Evolutionary conservation across 805 yeast genomes (phyloP), one percentile per base, ranked within the genome.

Genomic region (Starmerella stigmatis): DNA sequence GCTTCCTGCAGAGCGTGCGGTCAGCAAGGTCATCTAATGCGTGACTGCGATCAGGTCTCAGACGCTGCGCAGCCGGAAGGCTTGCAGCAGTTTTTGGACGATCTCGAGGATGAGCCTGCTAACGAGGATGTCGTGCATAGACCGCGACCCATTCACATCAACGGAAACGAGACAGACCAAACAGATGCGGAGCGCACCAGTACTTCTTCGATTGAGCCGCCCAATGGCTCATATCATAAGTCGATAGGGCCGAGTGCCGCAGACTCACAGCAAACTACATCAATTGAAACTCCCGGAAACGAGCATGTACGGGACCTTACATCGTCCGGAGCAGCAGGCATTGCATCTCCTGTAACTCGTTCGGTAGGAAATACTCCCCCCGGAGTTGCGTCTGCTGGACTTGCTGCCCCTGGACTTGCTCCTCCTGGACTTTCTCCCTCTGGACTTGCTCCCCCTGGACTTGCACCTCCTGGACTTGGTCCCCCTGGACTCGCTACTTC

Each of bases 1-100:
- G 67, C 89, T 34, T 72, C 79, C 13, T 92, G 97, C 65, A 69
- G 76, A 25, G 69, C 69, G 13, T 89, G 97, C 71, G 94, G 94
- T 1, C 73, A 73, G 43, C 67, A 73, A 22, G 98, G 97, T 1
- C 97, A 89, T 64, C 76, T 78, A 50, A 88, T 94, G 1, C 70
- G 86, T 47, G 97, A 92, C 64, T 92, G 98, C 71, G 75, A 26
- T 2, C 11, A n/a, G 11, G 22, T 16, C 13, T 17, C 20, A 5
- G n/a, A 11, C 9, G 23, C 8, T 15, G n/a, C 35, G 16, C 35
- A 32, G 22, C 30, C 40, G 6, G 23, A 70, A 1, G 42, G 39
- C 1, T 43, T 45, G 7, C 35, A 45, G 11, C 32, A 34, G 1
- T 46, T 49, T 31, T 25, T 46, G 20, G 19, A 37, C 22, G 50